Percentiles rank a stretch among this genome's conserved stretches.
phyloP scores from a whole-genome alignment of 176 grass and related monocot species.

The Oryza longistaminata region DNA sequence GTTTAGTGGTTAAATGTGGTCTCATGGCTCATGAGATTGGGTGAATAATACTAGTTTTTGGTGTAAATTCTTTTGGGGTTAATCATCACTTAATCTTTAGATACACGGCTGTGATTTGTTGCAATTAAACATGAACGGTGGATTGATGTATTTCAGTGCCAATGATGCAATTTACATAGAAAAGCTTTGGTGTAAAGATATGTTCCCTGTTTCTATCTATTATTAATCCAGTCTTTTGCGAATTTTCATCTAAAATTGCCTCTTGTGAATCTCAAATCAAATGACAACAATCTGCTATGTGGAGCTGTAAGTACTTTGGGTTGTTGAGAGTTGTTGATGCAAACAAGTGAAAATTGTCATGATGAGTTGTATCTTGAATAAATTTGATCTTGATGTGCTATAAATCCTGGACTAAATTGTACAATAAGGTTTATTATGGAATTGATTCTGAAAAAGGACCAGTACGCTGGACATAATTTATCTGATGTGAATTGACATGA shows the following conservation, averaged over 20 bases:
- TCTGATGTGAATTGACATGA: not conserved
- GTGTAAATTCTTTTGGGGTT: not conserved
- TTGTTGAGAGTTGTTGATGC: not conserved
- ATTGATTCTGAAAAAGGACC: too few species aligned
- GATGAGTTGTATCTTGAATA: not conserved
- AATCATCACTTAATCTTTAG: not conserved
- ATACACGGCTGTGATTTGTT: slow-evolving; percentile 46
- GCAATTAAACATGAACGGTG: slow-evolving; percentile 20
- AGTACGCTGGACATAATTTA: not conserved
- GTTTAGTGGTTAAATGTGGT: slow-evolving; percentile 31
- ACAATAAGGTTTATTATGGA: not conserved
- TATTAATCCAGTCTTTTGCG: not conserved
- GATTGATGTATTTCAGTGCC: not conserved
- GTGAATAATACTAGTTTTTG: slow-evolving; percentile 35
- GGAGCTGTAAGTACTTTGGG: not conserved
- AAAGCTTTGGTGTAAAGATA: slow-evolving; percentile 33
- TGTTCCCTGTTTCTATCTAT: not conserved
- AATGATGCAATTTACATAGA: slow-evolving; percentile 30
- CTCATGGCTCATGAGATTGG: slow-evolving; percentile 33
- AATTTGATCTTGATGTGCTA: not conserved
- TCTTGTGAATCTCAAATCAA: slow-evolving; percentile 3
- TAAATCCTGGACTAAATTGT: not conserved
- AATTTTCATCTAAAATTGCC: not conserved
- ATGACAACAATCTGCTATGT: not conserved
- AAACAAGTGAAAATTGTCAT: not conserved